Conservation (phyloP, 179 eudicot species). For the Drosera spatulata region DNA sequence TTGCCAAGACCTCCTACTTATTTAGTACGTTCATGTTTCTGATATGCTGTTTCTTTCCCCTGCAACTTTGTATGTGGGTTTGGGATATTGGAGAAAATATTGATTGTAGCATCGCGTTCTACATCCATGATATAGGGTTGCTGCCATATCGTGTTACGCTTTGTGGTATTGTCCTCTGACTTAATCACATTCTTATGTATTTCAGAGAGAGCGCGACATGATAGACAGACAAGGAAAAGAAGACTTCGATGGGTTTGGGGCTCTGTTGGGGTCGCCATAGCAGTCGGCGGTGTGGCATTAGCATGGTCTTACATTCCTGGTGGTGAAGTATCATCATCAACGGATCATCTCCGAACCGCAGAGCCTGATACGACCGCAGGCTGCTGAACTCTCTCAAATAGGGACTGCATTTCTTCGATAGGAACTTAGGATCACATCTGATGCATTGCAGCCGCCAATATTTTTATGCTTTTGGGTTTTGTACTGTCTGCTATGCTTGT, state of each 20-base stretch:
- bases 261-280: slow-evolving; percentile 52
- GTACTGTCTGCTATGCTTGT: slow-evolving; percentile 20
- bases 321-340: slow-evolving; percentile 43
- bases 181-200: background rate
- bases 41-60: too few relatives aligned
- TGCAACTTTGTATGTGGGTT: too few relatives aligned
- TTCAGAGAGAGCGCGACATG: slow-evolving; percentile 58
- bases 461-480: slow-evolving; percentile 9
- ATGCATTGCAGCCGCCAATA: slow-evolving; percentile 29
- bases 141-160: background rate
- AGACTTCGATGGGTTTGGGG: slow-evolving; percentile 82
- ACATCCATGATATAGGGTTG: background rate
- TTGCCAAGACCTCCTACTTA: too few relatives aligned
- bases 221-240: slow-evolving; percentile 68
- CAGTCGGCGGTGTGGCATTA: slow-evolving; percentile 61
- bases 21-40: too few relatives aligned
- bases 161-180: background rate
- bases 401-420: slow-evolving; percentile 7
- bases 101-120: background rate
- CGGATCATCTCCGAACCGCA: slow-evolving; percentile 13
- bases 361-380: slow-evolving; percentile 18
- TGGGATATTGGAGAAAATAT: too few relatives aligned
- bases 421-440: slow-evolving; percentile 16
- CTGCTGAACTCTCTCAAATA: slow-evolving; percentile 16
- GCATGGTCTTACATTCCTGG: slow-evolving; percentile 71